Evolutionary conservation across 805 yeast species (phyloP), one percentile per base, ranked within the genome.

Genomic region (Isabelozyma rhagii): DNA sequence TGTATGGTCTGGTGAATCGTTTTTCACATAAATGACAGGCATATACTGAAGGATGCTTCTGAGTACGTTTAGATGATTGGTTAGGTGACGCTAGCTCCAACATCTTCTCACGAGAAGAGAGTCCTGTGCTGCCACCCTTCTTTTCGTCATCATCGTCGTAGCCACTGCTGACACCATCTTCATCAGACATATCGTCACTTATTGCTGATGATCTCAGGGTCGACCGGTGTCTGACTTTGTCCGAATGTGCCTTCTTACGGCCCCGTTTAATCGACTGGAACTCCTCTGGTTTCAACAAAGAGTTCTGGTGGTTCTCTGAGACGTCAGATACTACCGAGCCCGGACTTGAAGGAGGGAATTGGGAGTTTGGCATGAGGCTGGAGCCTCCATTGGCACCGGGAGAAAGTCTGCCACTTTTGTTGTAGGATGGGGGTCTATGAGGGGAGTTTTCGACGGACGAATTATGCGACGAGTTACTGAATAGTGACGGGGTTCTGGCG

Each of bases 1-100:
- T 94, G 66, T 94, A 94, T 0, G 97, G 97, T 48, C 98, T 72
- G 1, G 98, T 93, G 64, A 93, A 93, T 45, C 85, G 73, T 67
- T 90, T 91, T 40, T 84, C 91, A 68, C 99, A 93, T 41, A 88
- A 68, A 51, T 84, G 83, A 66, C 98, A 93, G 2, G 86, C 86
- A 66, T 81, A 88, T 8, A 82, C 77, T 25, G 88, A 80, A 0
- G 93, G 93, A 60, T 84, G 84, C 53, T 85, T 86, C 57, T 86
- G 90, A 6, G 79, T 73, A 21, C 88, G 67, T 60, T 79, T 79
- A 44, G 80, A 72, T 2, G 79, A 62, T 41, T 74, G 77, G 28
- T 74, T 72, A 0, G 88, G 83, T 9, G 83, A 73, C 1, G 90
- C 90, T 48, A 86, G 68, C 57, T 83, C 89, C 17, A 84, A 67